A percentile compares a stretch with the other conserved stretches of the same genome.
Evolutionary conservation across 176 grass and related monocot genomes (phyloP).

Genomic region (Secale cereale): DNA sequence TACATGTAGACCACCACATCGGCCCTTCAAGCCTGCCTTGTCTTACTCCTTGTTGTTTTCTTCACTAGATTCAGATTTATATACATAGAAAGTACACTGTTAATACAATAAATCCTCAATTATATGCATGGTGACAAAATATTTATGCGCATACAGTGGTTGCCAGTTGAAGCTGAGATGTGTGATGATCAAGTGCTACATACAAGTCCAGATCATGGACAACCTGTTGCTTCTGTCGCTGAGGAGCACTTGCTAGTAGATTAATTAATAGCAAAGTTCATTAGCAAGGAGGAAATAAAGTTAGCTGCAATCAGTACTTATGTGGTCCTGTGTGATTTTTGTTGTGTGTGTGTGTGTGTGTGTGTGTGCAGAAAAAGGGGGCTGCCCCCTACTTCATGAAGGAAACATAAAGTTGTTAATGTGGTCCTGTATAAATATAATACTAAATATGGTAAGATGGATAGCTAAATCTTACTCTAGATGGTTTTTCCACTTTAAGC

Average conservation of each 20-base stretch:
- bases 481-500: not conserved
- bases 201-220: not conserved
- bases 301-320: not conserved
- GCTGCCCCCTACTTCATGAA: too few species aligned
- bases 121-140: not conserved
- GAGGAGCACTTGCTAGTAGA: not conserved
- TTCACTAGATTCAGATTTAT: not conserved
- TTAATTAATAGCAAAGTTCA: not conserved
- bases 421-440: not conserved
- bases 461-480: slow-evolving; percentile 6
- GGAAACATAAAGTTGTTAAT: not conserved
- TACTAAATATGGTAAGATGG: not conserved
- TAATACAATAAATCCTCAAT: not conserved
- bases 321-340: too few species aligned
- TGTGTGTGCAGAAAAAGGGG: too few species aligned
- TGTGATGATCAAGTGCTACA: not conserved
- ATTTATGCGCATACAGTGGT: not conserved
- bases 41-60: slow-evolving; percentile 5
- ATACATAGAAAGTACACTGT: not conserved
- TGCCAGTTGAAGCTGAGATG: not conserved
- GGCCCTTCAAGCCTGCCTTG: slow-evolving; percentile 13
- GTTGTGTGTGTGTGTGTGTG: too few species aligned
- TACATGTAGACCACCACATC: slow-evolving; percentile 13
- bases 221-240: not conserved
- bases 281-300: not conserved